These are phyloP conservation scores for Hypholoma sublateritium DNA, from an alignment of 768 basidiomycete species.

Conservation along the genomic window DNA sequence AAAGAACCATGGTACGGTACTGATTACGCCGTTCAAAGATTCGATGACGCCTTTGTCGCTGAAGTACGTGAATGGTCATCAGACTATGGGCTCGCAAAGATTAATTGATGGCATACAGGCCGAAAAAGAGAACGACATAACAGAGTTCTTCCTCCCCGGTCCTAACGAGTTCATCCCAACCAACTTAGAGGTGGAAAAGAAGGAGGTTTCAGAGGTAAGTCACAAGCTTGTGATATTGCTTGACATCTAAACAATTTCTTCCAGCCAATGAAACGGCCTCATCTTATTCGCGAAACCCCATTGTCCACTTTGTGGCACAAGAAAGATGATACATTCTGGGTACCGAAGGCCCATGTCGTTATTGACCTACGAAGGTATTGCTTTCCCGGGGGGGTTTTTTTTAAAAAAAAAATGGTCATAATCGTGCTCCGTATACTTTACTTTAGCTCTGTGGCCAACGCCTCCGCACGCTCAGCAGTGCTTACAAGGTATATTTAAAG, in stretches of 20 bases:
- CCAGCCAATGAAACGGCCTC: constrained; percentile 75
- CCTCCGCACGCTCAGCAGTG: constrained; percentile 68
- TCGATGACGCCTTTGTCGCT: constrained; percentile 61
- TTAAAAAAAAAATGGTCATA: background rate
- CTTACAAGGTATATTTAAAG: constrained; percentile 58
- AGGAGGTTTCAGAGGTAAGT: constrained; percentile 58
- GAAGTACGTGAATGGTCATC: constrained; percentile 33
- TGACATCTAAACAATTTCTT: constrained; percentile 9
- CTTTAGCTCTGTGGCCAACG: constrained; percentile 54
- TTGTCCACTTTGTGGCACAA: constrained; percentile 90
- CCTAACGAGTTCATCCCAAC: constrained; percentile 92
- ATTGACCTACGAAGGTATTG: constrained; percentile 74
- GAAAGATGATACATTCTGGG: constrained; percentile 96
- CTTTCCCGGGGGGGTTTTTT: background rate
- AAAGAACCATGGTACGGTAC: constrained; percentile 95
- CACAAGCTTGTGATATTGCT: background rate
- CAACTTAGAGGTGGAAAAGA: constrained; percentile 81
- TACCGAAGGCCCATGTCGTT: constrained; percentile 81
- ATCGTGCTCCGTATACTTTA: background rate
- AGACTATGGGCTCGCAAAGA: constrained; percentile 1
- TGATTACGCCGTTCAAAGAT: constrained; percentile 72
- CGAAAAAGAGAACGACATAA: constrained; percentile 57
- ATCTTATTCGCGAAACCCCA: constrained; percentile 70
- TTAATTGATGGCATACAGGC: constrained; percentile 44
- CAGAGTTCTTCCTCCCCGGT: constrained; percentile 74